These are phyloP conservation scores for Cochlearia excelsa DNA, from an alignment of 345 rosid genomes.

Conservation along the genomic window DNA sequence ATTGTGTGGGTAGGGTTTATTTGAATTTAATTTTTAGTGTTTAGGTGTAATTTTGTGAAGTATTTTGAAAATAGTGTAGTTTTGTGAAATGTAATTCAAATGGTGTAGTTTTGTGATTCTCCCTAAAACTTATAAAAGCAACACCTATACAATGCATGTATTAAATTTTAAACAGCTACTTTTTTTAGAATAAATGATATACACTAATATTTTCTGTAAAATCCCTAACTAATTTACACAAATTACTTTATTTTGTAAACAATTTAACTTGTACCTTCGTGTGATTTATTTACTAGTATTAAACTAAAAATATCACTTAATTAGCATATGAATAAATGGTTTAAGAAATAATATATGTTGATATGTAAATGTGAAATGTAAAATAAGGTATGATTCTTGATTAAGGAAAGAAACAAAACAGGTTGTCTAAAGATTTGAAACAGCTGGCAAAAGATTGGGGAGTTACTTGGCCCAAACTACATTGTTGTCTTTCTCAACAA, in stretches of 20 bases:
- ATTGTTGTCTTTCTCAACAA: slow-evolving; percentile 25
- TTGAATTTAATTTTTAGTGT: too few relatives aligned
- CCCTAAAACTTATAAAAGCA: not conserved
- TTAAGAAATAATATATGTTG: not conserved
- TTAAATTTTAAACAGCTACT: not conserved
- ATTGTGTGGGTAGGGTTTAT: too few relatives aligned
- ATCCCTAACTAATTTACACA: not conserved
- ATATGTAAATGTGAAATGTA: slow-evolving; percentile 11
- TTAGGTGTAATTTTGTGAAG: too few relatives aligned
- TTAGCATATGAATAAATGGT: not conserved
- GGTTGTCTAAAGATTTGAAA: slow-evolving; percentile 31
- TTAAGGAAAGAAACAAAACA: slow-evolving; percentile 30
- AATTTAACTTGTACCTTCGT: not conserved
- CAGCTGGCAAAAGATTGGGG: slow-evolving; percentile 33
- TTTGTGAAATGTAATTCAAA: too few relatives aligned
- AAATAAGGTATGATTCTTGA: slow-evolving; percentile 5
- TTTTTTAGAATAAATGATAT: not conserved
- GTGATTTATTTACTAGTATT: not conserved
- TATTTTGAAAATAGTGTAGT: too few relatives aligned
- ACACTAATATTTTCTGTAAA: not conserved
- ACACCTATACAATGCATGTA: not conserved
- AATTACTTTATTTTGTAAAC: not conserved
- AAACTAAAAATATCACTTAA: not conserved
- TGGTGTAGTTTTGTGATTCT: too few relatives aligned
- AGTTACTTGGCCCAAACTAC: too few relatives aligned